Percentiles rank a stretch among this genome's conserved stretches.
Evolutionary conservation across 2,329 filamentous ascomycete species (phyloP).

Genomic region (Chaetomium strumarium): DNA sequence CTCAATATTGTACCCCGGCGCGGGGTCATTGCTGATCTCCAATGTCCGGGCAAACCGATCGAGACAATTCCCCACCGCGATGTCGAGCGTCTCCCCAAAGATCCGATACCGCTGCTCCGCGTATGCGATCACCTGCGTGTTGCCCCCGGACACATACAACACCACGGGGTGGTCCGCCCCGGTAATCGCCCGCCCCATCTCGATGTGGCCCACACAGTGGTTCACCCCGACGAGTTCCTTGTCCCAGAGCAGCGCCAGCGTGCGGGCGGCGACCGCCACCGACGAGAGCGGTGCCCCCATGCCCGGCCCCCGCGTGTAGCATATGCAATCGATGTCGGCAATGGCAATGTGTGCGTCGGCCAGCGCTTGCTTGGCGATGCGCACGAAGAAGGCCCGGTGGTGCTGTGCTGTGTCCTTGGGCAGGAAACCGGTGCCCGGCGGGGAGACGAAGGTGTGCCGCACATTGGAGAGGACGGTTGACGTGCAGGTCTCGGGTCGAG

Average conservation of each 20-base stretch:
- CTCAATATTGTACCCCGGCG: conserved; percentile 97
- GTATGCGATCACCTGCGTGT: conserved; percentile 97
- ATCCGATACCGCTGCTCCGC: conserved; percentile 92
- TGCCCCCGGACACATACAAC: conserved; percentile 90
- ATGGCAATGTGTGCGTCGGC: conserved; percentile 57
- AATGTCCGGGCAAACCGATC: conserved; percentile 92
- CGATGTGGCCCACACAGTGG: conserved; percentile 97
- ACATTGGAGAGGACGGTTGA: conserved; percentile 81
- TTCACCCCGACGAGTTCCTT: conserved; percentile 92
- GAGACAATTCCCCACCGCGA: conserved; percentile 94
- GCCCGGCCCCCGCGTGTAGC: conserved; percentile 90
- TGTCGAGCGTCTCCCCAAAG: conserved; percentile 95
- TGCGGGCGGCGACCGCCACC: conserved; percentile 79
- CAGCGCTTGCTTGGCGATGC: conserved; percentile 74
- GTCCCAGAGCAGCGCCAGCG: conserved; percentile 75
- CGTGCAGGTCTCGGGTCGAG: conserved; percentile 34
- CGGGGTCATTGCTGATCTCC: conserved; percentile 88
- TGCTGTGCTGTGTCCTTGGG: conserved; percentile 94
- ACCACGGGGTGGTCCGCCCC: conserved; percentile 88
- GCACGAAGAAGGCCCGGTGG: conserved; percentile 79
- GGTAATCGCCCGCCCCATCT: conserved; percentile 94
- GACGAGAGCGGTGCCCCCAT: conserved; percentile 92
- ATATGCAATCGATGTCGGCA: conserved; percentile 78
- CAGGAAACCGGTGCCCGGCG: conserved; percentile 88
- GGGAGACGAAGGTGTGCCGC: conserved; percentile 86